These are phyloP conservation scores for Lasiosphaeris hirsuta DNA, from an alignment of 495 filamentous ascomycete genomes.

Conservation along the genomic window DNA sequence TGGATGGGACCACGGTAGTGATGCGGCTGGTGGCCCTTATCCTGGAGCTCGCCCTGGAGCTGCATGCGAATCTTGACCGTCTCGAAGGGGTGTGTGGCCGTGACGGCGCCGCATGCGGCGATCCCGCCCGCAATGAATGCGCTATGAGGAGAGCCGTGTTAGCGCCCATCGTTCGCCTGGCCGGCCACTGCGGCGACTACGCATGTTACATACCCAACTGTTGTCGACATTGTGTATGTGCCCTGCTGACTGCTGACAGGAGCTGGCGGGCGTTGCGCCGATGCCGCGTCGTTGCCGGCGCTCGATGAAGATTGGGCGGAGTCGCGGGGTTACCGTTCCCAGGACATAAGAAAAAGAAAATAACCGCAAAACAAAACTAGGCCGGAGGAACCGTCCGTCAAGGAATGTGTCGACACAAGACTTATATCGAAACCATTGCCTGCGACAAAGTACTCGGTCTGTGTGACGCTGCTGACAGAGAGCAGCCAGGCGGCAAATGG, in stretches of 20 bases:
- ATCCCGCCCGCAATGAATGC: conserved; percentile 92
- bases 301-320: not conserved
- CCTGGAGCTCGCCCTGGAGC: conserved; percentile 92
- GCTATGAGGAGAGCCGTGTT: conserved; percentile 31
- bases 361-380: not conserved
- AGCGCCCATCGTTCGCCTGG: conserved; percentile 8
- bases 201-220: conserved; percentile 38
- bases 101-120: conserved; percentile 95
- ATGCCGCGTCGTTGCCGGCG: too few relatives aligned
- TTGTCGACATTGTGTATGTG: conserved; percentile 46
- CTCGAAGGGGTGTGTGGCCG: conserved; percentile 96
- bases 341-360: not conserved
- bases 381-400: not conserved
- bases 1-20: conserved; percentile 93
- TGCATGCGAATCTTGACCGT: conserved; percentile 99
- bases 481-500: not conserved
- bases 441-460: too few relatives aligned
- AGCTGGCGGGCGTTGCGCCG: not conserved
- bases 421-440: conserved; percentile 6
- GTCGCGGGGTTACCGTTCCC: not conserved
- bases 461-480: not conserved
- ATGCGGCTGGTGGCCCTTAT: conserved; percentile 74
- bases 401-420: not conserved
- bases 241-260: not conserved
- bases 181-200: conserved; percentile 2